A percentile compares a stretch with the other conserved stretches of the same genome.
Conservation (phyloP, 345 rosid genomes). For the Dipteronia sinensis region DNA sequence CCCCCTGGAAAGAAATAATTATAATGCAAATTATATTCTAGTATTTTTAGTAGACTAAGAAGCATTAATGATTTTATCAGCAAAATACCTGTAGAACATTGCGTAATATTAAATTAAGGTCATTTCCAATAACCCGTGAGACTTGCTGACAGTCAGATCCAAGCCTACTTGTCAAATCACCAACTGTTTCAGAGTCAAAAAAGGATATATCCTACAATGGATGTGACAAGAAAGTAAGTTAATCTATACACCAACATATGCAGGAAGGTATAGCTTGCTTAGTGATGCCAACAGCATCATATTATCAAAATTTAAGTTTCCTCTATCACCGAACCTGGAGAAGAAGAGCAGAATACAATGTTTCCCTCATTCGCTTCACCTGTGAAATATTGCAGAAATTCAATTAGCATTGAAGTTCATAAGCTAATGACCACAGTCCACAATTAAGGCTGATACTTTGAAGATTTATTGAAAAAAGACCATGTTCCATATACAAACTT, state of each 20-base stretch:
- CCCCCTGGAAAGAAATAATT: slow-evolving; percentile 57
- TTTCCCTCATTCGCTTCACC: slow-evolving; percentile 98
- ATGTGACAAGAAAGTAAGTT: slow-evolving; percentile 20
- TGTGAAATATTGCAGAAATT: slow-evolving; percentile 28
- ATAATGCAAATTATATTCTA: slow-evolving; percentile 26
- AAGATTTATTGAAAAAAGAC: not conserved
- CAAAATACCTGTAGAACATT: slow-evolving; percentile 81
- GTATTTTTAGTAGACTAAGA: slow-evolving; percentile 12
- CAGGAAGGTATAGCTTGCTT: slow-evolving; percentile 21
- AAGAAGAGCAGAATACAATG: slow-evolving; percentile 85
- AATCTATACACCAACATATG: not conserved
- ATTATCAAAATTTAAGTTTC: slow-evolving; percentile 16
- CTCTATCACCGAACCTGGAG: slow-evolving; percentile 59
- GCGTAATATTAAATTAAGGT: slow-evolving; percentile 83
- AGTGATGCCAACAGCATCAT: slow-evolving; percentile 14
- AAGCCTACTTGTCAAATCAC: slow-evolving; percentile 97
- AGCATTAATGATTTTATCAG: slow-evolving; percentile 6
- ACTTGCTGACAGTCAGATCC: slow-evolving; percentile 99
- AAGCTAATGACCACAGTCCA: slow-evolving; percentile 5
- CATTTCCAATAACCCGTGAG: slow-evolving; percentile 90
- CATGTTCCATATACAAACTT: not conserved
- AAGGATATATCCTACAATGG: slow-evolving; percentile 80
- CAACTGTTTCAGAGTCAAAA: slow-evolving; percentile 93
- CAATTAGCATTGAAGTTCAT: slow-evolving; percentile 21
- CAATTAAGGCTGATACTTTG: not conserved